Conservation (phyloP, 164 flowering plant species). For the Amborella trichopoda region DNA sequence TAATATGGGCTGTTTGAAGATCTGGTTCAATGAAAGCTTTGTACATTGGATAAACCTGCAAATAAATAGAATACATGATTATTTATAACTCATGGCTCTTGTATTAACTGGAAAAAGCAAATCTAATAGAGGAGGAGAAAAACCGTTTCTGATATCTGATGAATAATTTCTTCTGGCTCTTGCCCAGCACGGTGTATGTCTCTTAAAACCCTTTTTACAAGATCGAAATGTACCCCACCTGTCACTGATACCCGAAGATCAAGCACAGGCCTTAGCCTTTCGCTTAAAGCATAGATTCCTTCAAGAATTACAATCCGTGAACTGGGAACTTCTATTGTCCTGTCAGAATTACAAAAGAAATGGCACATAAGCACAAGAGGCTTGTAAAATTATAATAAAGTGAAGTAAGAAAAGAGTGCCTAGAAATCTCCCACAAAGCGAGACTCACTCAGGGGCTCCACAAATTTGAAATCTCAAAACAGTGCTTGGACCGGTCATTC, state of each 20-base stretch:
- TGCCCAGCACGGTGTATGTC: slow-evolving; percentile 97
- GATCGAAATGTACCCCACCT: slow-evolving; percentile 97
- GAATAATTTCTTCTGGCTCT: slow-evolving; percentile 94
- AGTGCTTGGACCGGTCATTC: no score
- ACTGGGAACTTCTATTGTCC: slow-evolving; percentile 84
- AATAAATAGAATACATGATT: neutral
- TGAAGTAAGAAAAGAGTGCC: no score
- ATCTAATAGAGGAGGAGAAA: slow-evolving; percentile 18
- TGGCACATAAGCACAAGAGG: no score
- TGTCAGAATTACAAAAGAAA: slow-evolving; percentile 5
- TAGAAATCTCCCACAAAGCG: no score
- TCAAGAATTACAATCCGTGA: slow-evolving; percentile 85
- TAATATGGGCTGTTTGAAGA: slow-evolving; percentile 86
- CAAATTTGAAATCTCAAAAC: no score
- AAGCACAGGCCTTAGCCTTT: slow-evolving; percentile 61
- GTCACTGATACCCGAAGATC: slow-evolving; percentile 89
- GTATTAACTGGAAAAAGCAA: slow-evolving; percentile 1
- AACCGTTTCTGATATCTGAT: slow-evolving; percentile 99
- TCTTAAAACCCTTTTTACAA: slow-evolving; percentile 86
- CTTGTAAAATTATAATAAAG: no score
- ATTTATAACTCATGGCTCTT: slow-evolving; percentile 1
- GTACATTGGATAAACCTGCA: slow-evolving; percentile 97
- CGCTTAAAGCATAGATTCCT: slow-evolving; percentile 95
- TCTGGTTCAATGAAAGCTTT: slow-evolving; percentile 98
- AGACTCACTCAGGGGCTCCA: no score